Evolutionary conservation across 768 basidiomycete species (phyloP).

Genomic region (Cystobasidium ongulense): DNA sequence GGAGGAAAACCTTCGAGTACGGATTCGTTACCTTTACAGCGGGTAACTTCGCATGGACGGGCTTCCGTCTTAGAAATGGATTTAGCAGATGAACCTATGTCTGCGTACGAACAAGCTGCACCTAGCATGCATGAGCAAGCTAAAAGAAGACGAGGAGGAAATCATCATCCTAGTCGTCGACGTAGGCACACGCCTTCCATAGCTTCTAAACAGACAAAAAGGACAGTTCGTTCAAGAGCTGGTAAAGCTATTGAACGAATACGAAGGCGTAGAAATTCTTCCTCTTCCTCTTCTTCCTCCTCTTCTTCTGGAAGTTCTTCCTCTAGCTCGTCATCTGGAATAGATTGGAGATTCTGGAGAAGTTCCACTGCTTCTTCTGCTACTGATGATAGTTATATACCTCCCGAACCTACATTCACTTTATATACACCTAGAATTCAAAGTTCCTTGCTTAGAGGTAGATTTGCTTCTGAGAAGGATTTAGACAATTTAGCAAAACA

Average conservation of each 20-base stretch:
- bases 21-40: slow-evolving; percentile 22
- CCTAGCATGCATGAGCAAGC: slow-evolving; percentile 12
- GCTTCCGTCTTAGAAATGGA: slow-evolving; percentile 27
- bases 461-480: slow-evolving; percentile 11
- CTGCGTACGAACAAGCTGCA: slow-evolving; percentile 9
- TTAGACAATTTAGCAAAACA: background rate
- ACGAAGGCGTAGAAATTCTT: slow-evolving; percentile 4
- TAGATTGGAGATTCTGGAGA: slow-evolving; percentile 42
- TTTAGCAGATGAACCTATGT: slow-evolving; percentile 26
- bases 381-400: slow-evolving; percentile 53
- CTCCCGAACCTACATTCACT: slow-evolving; percentile 45
- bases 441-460: background rate
- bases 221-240: slow-evolving; percentile 18
- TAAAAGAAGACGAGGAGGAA: background rate
- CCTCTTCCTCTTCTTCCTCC: slow-evolving; percentile 49
- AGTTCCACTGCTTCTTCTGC: slow-evolving; percentile 44
- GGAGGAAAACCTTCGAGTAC: slow-evolving; percentile 8
- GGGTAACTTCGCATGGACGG: slow-evolving; percentile 25
- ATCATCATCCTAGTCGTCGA: background rate
- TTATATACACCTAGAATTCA: slow-evolving; percentile 38
- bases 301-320: slow-evolving; percentile 41
- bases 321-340: slow-evolving; percentile 43
- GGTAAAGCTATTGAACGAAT: slow-evolving; percentile 18
- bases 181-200: background rate
- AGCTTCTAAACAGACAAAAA: slow-evolving; percentile 8